Conservation (phyloP, 352 stramenopile species). For the Globisporangium mamillatum region DNA sequence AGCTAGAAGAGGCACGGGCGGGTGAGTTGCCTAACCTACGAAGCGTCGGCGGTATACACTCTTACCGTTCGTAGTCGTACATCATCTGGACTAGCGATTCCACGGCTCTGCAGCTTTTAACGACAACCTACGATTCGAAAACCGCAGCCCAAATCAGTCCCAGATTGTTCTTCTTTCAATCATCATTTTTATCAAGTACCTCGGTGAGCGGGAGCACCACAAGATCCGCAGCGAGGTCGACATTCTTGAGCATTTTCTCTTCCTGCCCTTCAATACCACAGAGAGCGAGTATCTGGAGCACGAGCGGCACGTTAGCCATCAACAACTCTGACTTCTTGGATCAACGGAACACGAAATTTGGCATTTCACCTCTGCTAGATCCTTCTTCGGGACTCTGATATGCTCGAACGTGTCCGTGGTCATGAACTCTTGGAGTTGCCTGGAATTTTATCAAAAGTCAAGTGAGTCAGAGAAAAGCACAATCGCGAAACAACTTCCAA, state of each 20-base stretch:
- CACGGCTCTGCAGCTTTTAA: constrained; percentile 60
- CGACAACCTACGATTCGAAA: constrained; percentile 40
- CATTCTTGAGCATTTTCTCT: constrained; percentile 54
- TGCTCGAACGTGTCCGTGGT: constrained; percentile 68
- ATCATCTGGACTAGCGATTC: constrained; percentile 68
- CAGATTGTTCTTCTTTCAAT: not conserved
- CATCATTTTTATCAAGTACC: constrained; percentile 20
- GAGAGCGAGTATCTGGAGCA: constrained; percentile 35
- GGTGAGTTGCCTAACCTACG: not conserved
- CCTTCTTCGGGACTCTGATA: constrained; percentile 39
- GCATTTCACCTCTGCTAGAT: constrained; percentile 33
- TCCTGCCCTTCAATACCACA: constrained; percentile 59
- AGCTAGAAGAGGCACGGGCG: constrained; percentile 20
- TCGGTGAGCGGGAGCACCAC: constrained; percentile 67
- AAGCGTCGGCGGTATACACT: not conserved
- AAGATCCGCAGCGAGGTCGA: constrained; percentile 39
- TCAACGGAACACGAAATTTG: not conserved
- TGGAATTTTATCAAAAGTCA: constrained; percentile 15
- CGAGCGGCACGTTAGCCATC: not conserved
- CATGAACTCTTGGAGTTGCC: constrained; percentile 64
- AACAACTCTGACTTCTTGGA: not conserved
- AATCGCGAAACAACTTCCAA: not conserved
- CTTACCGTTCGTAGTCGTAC: constrained; percentile 73
- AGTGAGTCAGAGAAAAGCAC: not conserved
- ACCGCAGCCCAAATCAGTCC: not conserved